Base-by-base conservation (phyloP, 1,284 basidiomycete species). In the Cryptococcus amylolentus region DNA sequence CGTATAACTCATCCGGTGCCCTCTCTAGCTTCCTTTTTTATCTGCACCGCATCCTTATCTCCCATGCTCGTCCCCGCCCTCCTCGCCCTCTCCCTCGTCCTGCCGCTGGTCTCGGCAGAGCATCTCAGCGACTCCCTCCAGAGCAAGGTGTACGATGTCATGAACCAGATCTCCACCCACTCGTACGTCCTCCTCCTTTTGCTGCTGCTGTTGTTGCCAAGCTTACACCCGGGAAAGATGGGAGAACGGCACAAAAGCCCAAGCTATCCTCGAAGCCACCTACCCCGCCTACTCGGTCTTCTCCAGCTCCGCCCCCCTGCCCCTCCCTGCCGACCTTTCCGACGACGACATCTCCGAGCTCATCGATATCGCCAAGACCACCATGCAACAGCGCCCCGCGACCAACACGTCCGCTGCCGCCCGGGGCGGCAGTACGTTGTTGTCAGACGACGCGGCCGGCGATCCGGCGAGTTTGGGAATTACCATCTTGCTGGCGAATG, bases 401-500 rank as follows among this genome's bases (percentile, higher is more conserved):
- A 58, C 60, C 16, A 64, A 78, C 23, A 68, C 76, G 80, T 81
- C 20, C 78, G 83, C 81, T 82, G 63, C 82, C 83, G 2, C 75
- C 86, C 28, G 77, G 84, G 37, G 64, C 70, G 35, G 84, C 81
- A 55, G 80, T 20, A 58, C 56, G 1, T 57, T 82, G 43, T 60
- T 80, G 14, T 51, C 61, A 6, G 80, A 81, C 61, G 86, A 84
- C 16, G 86, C 88, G 0, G 87, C 86, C 0, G 88, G 82, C 2
- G 92, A 96, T 76, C 91, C 92, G 0, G 84, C 89, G 0, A 86
- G 86, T 59, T 82, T 92, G 48, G 91, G 91, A 0, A 81, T 88
- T n/a, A 82, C 87, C 0, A 84, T 91, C 23, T 77, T 93, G 46
- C 73, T 95, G 4, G 88, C 89, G 1, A 71, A 76, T 47, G 64